Evolutionary conservation across 805 yeast genomes (phyloP).

Genomic region (Cyberlindnera xylosilytica): DNA sequence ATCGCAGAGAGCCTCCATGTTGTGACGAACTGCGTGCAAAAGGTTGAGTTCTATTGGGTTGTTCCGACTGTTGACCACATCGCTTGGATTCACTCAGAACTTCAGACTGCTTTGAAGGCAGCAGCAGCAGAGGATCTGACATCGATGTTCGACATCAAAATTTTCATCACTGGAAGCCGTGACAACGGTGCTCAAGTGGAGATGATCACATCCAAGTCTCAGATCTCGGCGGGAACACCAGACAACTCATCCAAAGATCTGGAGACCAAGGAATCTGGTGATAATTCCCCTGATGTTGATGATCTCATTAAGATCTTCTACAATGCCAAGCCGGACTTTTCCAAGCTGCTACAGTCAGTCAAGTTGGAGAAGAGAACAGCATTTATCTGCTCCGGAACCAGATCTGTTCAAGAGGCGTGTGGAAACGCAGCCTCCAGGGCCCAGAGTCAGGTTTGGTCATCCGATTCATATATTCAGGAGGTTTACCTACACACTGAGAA

Average conservation of each 20-base stretch:
- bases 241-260: not conserved
- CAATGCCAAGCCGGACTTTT: constrained; percentile 18
- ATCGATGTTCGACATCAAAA: constrained; percentile 20
- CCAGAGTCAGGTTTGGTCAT: constrained; percentile 33
- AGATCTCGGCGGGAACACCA: not conserved
- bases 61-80: constrained; percentile 33
- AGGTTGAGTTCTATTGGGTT: constrained; percentile 44
- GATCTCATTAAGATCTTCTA: constrained; percentile 8
- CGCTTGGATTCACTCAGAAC: constrained; percentile 40
- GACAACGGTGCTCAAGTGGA: constrained; percentile 10
- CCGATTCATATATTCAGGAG: constrained; percentile 34
- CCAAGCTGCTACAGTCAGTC: constrained; percentile 1
- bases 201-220: not conserved
- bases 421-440: constrained; percentile 39
- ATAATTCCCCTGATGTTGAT: not conserved
- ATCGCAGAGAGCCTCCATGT: constrained; percentile 13
- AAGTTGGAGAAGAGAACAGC: constrained; percentile 31
- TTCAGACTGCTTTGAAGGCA: constrained; percentile 13
- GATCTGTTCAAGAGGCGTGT: constrained; percentile 35
- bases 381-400: constrained; percentile 46
- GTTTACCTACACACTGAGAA: constrained; percentile 49
- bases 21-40: constrained; percentile 21
- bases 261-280: constrained; percentile 1
- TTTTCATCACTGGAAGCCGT: constrained; percentile 29
- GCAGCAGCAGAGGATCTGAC: not conserved